A percentile compares a stretch with the other conserved stretches of the same genome.
These are phyloP conservation scores for Rubroboletus pulcherrimus DNA, from an alignment of 768 basidiomycete species.

Conservation along the genomic window DNA sequence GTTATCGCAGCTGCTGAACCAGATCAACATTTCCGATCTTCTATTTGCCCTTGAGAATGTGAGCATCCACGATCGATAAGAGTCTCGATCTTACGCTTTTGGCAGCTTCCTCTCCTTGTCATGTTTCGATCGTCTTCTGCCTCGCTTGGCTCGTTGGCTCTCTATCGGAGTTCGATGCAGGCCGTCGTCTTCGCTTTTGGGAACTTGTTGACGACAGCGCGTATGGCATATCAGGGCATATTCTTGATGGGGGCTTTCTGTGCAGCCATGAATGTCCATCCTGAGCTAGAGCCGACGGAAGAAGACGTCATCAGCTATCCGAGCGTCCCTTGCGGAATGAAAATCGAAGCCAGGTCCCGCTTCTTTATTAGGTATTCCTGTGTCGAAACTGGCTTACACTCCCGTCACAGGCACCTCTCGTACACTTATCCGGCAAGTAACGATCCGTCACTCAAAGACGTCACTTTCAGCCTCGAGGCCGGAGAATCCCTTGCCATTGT, in stretches of 20 bases:
- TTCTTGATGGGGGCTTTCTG: conserved; percentile 87
- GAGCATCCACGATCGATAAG: conserved; percentile 27
- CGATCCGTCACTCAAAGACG: conserved; percentile 62
- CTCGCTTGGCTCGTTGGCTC: conserved; percentile 74
- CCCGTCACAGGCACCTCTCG: conserved; percentile 47
- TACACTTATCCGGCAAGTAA: conserved; percentile 78
- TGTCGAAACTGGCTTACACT: conserved; percentile 8
- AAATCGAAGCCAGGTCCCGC: conserved; percentile 64
- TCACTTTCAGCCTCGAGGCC: conserved; percentile 65
- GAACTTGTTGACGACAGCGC: conserved; percentile 57
- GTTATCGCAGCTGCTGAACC: conserved; percentile 45
- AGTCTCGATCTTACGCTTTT: conserved; percentile 11
- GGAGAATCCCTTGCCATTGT: conserved; percentile 86
- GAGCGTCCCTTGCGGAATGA: conserved; percentile 53
- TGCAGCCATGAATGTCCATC: conserved; percentile 68
- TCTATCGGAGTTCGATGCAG: conserved; percentile 77
- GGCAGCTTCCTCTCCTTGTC: conserved; percentile 70
- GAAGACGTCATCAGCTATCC: conserved; percentile 50
- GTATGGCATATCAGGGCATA: conserved; percentile 79
- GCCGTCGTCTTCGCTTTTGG: conserved; percentile 64
- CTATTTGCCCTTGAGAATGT: conserved; percentile 69
- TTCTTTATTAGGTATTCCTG: conserved; percentile 9
- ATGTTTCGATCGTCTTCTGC: conserved; percentile 68
- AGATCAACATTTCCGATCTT: conserved; percentile 62
- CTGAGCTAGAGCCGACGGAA: conserved; percentile 58